These are phyloP conservation scores for Apiospora rasikravindrae DNA, from an alignment of 2,329 filamentous ascomycete genomes.

Conservation along the genomic window DNA sequence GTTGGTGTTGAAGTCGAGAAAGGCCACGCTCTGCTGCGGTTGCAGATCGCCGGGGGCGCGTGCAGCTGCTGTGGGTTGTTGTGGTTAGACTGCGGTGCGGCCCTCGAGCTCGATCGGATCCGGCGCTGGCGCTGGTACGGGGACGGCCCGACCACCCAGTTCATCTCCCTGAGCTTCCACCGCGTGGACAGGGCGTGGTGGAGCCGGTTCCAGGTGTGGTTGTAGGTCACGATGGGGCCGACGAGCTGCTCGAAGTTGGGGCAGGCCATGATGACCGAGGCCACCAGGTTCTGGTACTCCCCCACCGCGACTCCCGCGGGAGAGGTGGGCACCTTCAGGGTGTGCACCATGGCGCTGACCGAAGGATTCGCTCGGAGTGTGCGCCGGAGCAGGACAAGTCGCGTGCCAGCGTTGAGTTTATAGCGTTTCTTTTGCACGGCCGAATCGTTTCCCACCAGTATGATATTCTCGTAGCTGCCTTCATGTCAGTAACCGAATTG, in stretches of 20 bases:
- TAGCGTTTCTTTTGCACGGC: slow-evolving; percentile 61
- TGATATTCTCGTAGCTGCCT: slow-evolving; percentile 61
- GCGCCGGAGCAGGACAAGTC: slow-evolving; percentile 61
- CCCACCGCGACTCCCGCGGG: slow-evolving; percentile 47
- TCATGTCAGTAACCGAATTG: slow-evolving; percentile 11
- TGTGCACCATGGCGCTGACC: slow-evolving; percentile 60
- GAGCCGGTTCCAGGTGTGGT: slow-evolving; percentile 60
- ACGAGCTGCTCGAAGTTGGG: slow-evolving; percentile 66
- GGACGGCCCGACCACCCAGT: slow-evolving; percentile 59
- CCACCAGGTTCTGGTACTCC: slow-evolving; percentile 62
- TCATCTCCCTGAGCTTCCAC: slow-evolving; percentile 59
- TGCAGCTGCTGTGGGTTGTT: slow-evolving; percentile 31
- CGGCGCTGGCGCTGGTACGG: slow-evolving; percentile 43
- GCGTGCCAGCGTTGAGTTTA: slow-evolving; percentile 57
- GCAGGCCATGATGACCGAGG: slow-evolving; percentile 67
- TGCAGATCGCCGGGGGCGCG: slow-evolving; percentile 45
- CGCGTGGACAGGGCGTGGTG: slow-evolving; percentile 66
- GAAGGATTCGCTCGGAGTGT: slow-evolving; percentile 59
- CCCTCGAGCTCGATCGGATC: slow-evolving; percentile 31
- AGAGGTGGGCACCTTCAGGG: slow-evolving; percentile 60
- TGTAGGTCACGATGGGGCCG: slow-evolving; percentile 59
- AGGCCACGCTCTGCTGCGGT: slow-evolving; percentile 49
- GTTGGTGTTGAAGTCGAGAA: slow-evolving; percentile 56
- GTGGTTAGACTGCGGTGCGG: no score
- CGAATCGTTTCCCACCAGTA: slow-evolving; percentile 63